Percentiles rank a stretch among this genome's conserved stretches.
Evolutionary conservation across 164 flowering plant genomes (phyloP).

Genomic region (Vitis cinerea): DNA sequence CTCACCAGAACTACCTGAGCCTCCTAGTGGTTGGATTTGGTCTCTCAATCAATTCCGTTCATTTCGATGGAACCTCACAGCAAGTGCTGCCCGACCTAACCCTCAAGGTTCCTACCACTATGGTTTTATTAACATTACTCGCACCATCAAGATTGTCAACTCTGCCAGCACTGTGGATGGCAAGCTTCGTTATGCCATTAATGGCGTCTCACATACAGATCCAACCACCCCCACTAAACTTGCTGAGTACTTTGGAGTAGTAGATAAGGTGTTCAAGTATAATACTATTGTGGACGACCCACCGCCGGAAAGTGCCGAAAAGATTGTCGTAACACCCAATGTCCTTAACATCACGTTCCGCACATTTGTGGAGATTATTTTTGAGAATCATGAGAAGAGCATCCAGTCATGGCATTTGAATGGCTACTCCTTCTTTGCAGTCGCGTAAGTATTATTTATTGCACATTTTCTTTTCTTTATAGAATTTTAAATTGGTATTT

Average conservation of each 20-base stretch:
- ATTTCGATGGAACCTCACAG: slow-evolving; percentile 64
- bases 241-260: slow-evolving; percentile 49
- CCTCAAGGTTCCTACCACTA: slow-evolving; percentile 79
- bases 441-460: slow-evolving; percentile 34
- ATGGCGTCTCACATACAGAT: slow-evolving; percentile 54
- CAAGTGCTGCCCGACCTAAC: slow-evolving; percentile 71
- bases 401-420: slow-evolving; percentile 53
- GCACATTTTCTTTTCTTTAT: neutral
- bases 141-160: slow-evolving; percentile 55
- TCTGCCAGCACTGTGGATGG: slow-evolving; percentile 26
- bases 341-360: slow-evolving; percentile 46
- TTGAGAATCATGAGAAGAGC: slow-evolving; percentile 56
- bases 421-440: slow-evolving; percentile 62
- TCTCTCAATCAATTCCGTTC: slow-evolving; percentile 66
- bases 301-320: slow-evolving; percentile 2
- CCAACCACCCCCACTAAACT: slow-evolving; percentile 52
- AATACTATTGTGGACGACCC: slow-evolving; percentile 38
- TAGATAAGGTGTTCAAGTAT: slow-evolving; percentile 47
- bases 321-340: slow-evolving; percentile 25
- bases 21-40: slow-evolving; percentile 55
- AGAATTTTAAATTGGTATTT: too few relatives aligned
- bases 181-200: slow-evolving; percentile 54
- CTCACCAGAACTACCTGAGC: slow-evolving; percentile 34
- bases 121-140: slow-evolving; percentile 57
- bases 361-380: slow-evolving; percentile 52